Conservation (phyloP, 768 basidiomycete species). For the Steccherinum ochraceum region DNA sequence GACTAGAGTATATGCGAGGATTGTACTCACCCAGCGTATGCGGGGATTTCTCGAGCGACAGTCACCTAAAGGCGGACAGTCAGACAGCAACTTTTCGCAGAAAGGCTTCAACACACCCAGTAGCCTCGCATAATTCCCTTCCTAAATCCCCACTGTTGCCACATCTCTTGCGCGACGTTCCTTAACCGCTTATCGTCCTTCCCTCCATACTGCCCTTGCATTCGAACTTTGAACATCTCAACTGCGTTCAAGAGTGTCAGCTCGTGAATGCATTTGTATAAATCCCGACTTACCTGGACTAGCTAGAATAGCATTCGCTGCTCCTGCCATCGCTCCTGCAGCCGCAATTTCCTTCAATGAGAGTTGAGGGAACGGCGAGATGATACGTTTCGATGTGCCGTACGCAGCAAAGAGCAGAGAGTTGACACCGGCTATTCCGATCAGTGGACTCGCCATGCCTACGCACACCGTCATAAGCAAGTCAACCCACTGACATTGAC, state of each 20-base stretch:
- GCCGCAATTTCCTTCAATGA: constrained; percentile 72
- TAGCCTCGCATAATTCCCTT: constrained; percentile 95
- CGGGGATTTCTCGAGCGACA: constrained; percentile 89
- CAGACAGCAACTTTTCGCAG: neutral
- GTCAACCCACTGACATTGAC: neutral
- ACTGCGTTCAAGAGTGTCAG: constrained; percentile 40
- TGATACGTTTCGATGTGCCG: constrained; percentile 68
- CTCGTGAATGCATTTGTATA: neutral
- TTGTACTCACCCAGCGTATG: constrained; percentile 75
- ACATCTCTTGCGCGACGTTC: constrained; percentile 74
- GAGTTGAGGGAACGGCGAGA: constrained; percentile 86
- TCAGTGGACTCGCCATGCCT: constrained; percentile 88
- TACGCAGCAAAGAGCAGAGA: constrained; percentile 93
- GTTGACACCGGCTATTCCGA: constrained; percentile 95
- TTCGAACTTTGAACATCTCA: constrained; percentile 98
- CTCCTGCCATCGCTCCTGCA: constrained; percentile 92
- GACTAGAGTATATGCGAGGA: neutral
- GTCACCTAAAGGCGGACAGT: constrained; percentile 85
- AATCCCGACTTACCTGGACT: constrained; percentile 63
- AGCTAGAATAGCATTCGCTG: constrained; percentile 82
- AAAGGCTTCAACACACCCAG: constrained; percentile 55
- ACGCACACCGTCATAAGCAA: neutral
- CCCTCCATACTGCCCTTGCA: constrained; percentile 93
- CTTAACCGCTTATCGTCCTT: constrained; percentile 73
- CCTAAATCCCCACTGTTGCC: constrained; percentile 77